Base-by-base conservation (phyloP, 2,329 filamentous ascomycete species). In the Fusarium nisikadoi region DNA sequence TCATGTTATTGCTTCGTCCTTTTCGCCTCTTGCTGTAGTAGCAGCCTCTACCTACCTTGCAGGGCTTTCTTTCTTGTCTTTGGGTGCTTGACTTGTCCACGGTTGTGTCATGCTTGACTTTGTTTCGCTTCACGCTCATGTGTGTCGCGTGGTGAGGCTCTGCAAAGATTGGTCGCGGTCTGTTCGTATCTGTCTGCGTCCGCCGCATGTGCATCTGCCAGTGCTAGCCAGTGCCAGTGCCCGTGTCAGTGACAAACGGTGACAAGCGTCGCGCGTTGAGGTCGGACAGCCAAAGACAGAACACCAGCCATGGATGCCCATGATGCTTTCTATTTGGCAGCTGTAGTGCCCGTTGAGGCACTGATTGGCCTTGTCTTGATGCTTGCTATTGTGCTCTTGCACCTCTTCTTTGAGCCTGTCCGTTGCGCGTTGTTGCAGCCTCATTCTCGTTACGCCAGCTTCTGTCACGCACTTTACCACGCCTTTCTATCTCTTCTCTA, bases 281-380 rank as follows among this genome's bases (percentile, higher is more conserved):
- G 70, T 71, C 36, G 70, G 70, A 73, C 70, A 73, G 31, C 41
- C 35, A 72, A 50, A 69, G 61, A 38, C 49, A 62, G 63, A 39
- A 25, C 56, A 33, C 39, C 54, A 53, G 46, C 41, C 55, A 53
- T 60, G 41, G 50, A 55, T 54, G 65, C 27, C 36, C 52, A 60
- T 54, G 70, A 73, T 70, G 54, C 38, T 68, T 50, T 70, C 55
- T 41, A 53, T 38, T 52, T 56, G 62, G 41, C 49, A 45, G 57
- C 57, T 61, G 57, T 38, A 46, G 52, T 54, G 57, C 47, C 46
- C 35, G 45, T 23, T 53, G 9, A 33, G 50, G 42, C 45, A 65
- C 41, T 54, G 29, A 25, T 39, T 53, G 49, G 14, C n/a, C 27
- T 39, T 43, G 31, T 35, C 46, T 39, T 50, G 17, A 49, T 53